Percentiles rank a stretch among this genome's conserved stretches.
Conservation (phyloP, 148 eudicot genomes). For the Cornus kousa region DNA sequence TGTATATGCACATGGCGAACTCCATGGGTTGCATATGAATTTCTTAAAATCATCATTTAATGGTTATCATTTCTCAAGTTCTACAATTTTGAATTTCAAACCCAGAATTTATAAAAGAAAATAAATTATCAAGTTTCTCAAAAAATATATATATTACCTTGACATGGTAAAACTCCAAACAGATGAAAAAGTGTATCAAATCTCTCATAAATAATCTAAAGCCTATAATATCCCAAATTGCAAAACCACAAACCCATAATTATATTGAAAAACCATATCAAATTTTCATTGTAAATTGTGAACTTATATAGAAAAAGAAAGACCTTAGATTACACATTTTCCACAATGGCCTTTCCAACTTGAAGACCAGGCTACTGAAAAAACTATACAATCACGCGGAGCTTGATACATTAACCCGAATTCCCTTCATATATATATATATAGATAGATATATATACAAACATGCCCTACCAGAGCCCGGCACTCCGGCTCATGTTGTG, state of each 20-base stretch:
- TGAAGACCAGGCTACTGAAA: constrained; percentile 24
- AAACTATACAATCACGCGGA: constrained; percentile 69
- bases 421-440: too few species aligned
- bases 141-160: background rate
- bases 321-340: constrained; percentile 26
- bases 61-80: background rate
- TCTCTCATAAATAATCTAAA: background rate
- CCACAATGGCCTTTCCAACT: constrained; percentile 7
- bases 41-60: background rate
- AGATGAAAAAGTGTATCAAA: background rate
- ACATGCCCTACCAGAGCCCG: too few species aligned
- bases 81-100: too few species aligned
- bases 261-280: too few species aligned
- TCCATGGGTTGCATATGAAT: too few species aligned
- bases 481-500: too few species aligned
- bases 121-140: background rate
- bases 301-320: background rate
- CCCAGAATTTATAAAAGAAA: background rate
- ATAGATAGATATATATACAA: too few species aligned
- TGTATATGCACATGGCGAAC: too few species aligned
- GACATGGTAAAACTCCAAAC: constrained; percentile 12
- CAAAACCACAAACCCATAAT: too few species aligned
- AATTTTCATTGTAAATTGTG: background rate
- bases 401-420: constrained; percentile 76
- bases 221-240: background rate